Conservation (phyloP, 768 basidiomycete species). For the Hemileccinum rubropunctum region DNA sequence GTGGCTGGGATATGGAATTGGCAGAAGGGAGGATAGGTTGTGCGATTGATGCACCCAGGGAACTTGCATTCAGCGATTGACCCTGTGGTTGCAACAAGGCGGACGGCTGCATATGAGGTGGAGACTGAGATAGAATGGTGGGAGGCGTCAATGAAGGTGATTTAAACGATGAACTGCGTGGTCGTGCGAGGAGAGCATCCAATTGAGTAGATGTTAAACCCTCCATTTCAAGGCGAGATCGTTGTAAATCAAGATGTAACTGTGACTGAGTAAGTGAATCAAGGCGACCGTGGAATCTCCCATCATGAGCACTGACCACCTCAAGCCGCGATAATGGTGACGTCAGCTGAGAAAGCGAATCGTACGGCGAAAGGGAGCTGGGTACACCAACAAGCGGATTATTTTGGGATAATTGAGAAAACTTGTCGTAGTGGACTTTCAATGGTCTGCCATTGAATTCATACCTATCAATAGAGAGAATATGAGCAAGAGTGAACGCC, state of each 20-base stretch:
- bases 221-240: conserved; percentile 27
- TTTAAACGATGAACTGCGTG: conserved; percentile 23
- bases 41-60: conserved; percentile 15
- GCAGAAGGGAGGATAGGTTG: conserved; percentile 23
- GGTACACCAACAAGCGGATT: conserved; percentile 20
- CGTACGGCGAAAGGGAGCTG: conserved; percentile 17
- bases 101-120: conserved; percentile 17
- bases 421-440: conserved; percentile 92
- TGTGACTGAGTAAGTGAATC: conserved; percentile 25
- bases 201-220: conserved; percentile 25
- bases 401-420: conserved; percentile 41
- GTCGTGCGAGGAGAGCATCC: conserved; percentile 26
- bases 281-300: conserved; percentile 17
- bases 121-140: conserved; percentile 15
- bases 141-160: conserved; percentile 23
- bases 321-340: conserved; percentile 24
- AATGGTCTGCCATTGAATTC: conserved; percentile 85
- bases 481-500: conserved; percentile 7
- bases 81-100: conserved; percentile 17
- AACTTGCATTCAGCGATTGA: conserved; percentile 14
- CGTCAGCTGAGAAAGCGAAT: conserved; percentile 21
- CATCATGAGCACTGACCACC: conserved; percentile 24
- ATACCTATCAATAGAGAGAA: conserved; percentile 46
- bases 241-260: conserved; percentile 25
- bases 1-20: conserved; percentile 25